phyloP scores from a whole-genome alignment of 2,329 filamentous ascomycete species.

The Capronia americana region DNA sequence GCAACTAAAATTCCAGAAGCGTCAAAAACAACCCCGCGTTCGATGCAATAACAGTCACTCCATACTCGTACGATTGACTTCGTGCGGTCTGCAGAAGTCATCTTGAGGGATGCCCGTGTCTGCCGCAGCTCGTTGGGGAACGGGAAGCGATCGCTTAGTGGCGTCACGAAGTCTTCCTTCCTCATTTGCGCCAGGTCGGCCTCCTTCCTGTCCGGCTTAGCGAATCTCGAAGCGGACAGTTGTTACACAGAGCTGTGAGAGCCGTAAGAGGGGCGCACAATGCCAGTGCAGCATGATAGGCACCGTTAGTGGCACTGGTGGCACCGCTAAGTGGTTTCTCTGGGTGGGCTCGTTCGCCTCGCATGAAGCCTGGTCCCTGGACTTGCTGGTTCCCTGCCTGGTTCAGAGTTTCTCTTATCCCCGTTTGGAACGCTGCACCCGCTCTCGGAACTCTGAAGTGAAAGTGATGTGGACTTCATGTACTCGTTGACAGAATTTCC shows the following conservation, averaged over 20 bases:
- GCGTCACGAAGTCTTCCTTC: not conserved
- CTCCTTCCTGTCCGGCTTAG: not conserved
- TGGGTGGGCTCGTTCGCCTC: conserved; percentile 4
- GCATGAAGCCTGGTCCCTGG: conserved; percentile 1
- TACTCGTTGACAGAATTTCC: not conserved
- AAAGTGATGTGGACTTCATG: conserved; percentile 4
- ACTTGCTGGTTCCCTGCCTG: not conserved
- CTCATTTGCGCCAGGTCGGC: not conserved
- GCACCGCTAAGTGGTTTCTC: not conserved
- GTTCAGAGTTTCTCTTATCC: conserved; percentile 5
- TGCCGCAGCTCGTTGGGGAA: not conserved
- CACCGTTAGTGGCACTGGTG: conserved; percentile 13
- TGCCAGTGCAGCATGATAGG: not conserved
- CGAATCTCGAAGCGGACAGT: conserved; percentile 1
- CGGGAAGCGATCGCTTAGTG: not conserved
- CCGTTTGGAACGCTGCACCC: not conserved
- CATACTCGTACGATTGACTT: not conserved
- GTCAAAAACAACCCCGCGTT: conserved; percentile 5
- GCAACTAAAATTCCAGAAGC: conserved; percentile 3
- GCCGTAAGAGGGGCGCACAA: not conserved
- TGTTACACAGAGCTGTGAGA: not conserved
- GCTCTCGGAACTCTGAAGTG: not conserved
- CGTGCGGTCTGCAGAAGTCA: not conserved
- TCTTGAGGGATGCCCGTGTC: not conserved
- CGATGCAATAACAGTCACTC: not conserved